A percentile compares a stretch with the other conserved stretches of the same genome.
Evolutionary conservation across 164 flowering plant genomes (phyloP).

Genomic region (Tinospora cordifolia): DNA sequence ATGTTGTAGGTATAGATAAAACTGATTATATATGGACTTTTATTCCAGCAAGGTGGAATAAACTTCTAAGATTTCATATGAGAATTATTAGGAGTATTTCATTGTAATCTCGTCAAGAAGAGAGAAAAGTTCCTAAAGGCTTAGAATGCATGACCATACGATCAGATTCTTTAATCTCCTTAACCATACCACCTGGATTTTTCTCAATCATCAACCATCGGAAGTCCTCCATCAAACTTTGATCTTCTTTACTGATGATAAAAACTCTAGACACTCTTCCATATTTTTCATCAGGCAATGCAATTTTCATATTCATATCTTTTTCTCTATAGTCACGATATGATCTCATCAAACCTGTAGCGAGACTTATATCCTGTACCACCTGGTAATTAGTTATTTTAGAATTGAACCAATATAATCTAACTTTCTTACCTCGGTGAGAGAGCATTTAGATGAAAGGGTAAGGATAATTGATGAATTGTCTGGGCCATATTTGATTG

Average conservation of each 20-base stretch:
- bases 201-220: constrained; percentile 18
- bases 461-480: constrained; percentile 23
- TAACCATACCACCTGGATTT: constrained; percentile 16
- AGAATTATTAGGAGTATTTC: too few relatives aligned
- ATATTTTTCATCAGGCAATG: constrained; percentile 15
- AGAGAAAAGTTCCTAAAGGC: constrained; percentile 13
- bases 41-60: too few relatives aligned
- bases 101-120: constrained; percentile 12
- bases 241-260: constrained; percentile 15
- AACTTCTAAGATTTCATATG: too few relatives aligned
- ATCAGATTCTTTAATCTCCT: constrained; percentile 15
- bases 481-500: constrained; percentile 21
- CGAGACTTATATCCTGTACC: constrained; percentile 16
- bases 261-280: constrained; percentile 20
- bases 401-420: too few relatives aligned
- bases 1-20: too few relatives aligned
- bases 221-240: constrained; percentile 1
- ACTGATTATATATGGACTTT: too few relatives aligned
- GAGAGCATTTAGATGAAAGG: constrained; percentile 27
- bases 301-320: constrained; percentile 1
- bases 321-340: background rate
- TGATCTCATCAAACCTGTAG: constrained; percentile 11
- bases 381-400: too few relatives aligned
- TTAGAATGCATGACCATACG: constrained; percentile 30
- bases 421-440: constrained; percentile 26